phyloP scores from a whole-genome alignment of 2,329 filamentous ascomycete genomes.

The Calonectria hongkongensis region DNA sequence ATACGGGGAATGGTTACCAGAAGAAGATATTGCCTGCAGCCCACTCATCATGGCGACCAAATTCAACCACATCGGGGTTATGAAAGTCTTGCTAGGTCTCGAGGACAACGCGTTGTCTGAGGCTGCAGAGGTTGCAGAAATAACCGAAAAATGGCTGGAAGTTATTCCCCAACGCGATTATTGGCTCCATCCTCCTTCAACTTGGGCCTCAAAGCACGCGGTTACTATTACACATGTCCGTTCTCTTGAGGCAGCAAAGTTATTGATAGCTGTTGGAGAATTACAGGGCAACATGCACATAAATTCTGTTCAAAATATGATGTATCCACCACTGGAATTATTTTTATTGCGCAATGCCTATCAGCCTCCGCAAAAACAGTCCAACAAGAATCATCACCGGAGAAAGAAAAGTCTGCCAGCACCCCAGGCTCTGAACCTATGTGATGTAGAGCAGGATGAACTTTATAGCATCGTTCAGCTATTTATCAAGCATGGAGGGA shows the following conservation, averaged over 20 bases:
- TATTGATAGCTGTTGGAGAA: slow-evolving; percentile 15
- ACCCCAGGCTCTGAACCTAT: neutral
- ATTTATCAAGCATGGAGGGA: neutral
- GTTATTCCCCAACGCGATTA: neutral
- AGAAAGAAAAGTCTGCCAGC: neutral
- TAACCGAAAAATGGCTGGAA: neutral
- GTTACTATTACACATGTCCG: slow-evolving; percentile 24
- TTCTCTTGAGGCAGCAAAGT: slow-evolving; percentile 16
- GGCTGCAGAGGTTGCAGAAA: neutral
- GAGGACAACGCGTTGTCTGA: neutral
- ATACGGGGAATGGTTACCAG: neutral
- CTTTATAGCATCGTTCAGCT: neutral
- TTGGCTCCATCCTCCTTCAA: neutral
- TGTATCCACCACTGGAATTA: slow-evolving; percentile 22
- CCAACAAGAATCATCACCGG: neutral
- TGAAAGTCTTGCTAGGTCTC: neutral
- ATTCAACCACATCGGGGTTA: neutral
- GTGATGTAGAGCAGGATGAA: neutral
- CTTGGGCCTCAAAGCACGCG: slow-evolving; percentile 8
- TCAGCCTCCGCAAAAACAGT: neutral
- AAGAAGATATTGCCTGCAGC: neutral
- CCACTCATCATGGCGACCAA: neutral
- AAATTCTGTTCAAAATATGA: slow-evolving; percentile 14
- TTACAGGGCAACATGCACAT: neutral
- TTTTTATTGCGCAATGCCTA: neutral